Conservation (phyloP, 2,329 filamentous ascomycete genomes). For the Ophiostoma pallidulum region DNA sequence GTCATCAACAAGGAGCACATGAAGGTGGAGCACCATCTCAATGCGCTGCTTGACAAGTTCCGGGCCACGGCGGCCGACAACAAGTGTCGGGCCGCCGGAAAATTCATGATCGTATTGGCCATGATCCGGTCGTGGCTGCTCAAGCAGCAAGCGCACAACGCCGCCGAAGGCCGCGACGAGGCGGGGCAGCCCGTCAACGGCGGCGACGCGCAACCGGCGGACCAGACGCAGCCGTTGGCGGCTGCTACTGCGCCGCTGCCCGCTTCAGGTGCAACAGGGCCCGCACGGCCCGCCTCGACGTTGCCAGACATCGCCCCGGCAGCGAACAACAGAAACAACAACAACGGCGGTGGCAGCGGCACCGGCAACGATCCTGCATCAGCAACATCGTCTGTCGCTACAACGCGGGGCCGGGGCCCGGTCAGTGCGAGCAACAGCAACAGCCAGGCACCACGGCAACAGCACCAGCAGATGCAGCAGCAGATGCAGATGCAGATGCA, state of each 20-base stretch:
- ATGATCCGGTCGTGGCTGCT: slow-evolving; percentile 65
- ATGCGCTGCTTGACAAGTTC: slow-evolving; percentile 61
- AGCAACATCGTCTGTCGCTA: slow-evolving; percentile 4
- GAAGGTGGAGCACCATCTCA: slow-evolving; percentile 56
- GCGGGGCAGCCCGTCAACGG: background rate
- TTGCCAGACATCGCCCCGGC: too few species aligned
- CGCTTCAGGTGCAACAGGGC: too few species aligned
- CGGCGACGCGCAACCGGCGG: background rate
- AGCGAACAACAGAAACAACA: slow-evolving; percentile 1
- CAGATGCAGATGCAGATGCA: background rate
- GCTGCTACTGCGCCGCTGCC: background rate
- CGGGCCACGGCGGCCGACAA: slow-evolving; percentile 52
- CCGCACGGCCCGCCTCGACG: too few species aligned
- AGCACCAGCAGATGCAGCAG: background rate
- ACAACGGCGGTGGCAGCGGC: background rate
- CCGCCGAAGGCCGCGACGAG: slow-evolving; percentile 1
- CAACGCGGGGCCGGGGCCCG: background rate
- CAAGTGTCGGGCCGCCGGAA: slow-evolving; percentile 54
- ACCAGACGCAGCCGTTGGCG: background rate
- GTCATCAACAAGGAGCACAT: slow-evolving; percentile 61
- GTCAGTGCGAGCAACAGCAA: slow-evolving; percentile 17
- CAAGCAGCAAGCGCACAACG: slow-evolving; percentile 25
- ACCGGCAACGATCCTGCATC: slow-evolving; percentile 15
- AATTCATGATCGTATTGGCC: slow-evolving; percentile 60
- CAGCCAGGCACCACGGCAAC: slow-evolving; percentile 3